Evolutionary conservation across 2,329 filamentous ascomycete species (phyloP).

Genomic region (Talaromyces sp.): DNA sequence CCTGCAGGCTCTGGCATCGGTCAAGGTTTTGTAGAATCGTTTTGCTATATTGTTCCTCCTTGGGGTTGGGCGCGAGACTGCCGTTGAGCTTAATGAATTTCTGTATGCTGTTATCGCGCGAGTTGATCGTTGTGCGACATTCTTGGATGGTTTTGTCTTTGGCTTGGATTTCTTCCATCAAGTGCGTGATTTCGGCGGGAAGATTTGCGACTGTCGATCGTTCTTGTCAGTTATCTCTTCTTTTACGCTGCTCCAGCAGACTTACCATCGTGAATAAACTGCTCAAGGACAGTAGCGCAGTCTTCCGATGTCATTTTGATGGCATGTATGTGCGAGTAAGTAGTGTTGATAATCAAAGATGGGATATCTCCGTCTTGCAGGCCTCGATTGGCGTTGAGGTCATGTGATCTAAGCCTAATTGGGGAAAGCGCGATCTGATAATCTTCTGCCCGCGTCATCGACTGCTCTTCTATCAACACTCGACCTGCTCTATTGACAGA

Average conservation of each 20-base stretch:
- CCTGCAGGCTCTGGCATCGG: slow-evolving; percentile 55
- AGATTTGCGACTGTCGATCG: slow-evolving; percentile 49
- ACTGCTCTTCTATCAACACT: background rate
- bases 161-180: slow-evolving; percentile 65
- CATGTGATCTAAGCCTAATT: background rate
- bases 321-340: background rate
- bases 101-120: slow-evolving; percentile 60
- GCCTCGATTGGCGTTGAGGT: background rate
- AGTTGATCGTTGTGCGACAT: slow-evolving; percentile 54
- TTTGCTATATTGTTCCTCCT: slow-evolving; percentile 61
- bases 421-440: slow-evolving; percentile 6
- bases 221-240: slow-evolving; percentile 11
- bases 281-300: slow-evolving; percentile 61
- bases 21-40: slow-evolving; percentile 58
- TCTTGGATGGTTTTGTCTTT: slow-evolving; percentile 62
- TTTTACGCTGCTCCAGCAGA: background rate
- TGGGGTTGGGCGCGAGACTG: slow-evolving; percentile 59
- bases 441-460: slow-evolving; percentile 3
- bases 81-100: slow-evolving; percentile 64
- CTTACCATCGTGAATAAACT: slow-evolving; percentile 63
- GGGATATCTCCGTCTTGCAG: background rate
- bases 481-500: background rate
- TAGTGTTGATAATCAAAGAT: background rate
- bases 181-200: slow-evolving; percentile 62
- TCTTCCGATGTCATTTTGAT: slow-evolving; percentile 47